Base-by-base conservation (phyloP, 2,329 filamentous ascomycete genomes). In the Hymenotorrendiella dingleyae region DNA sequence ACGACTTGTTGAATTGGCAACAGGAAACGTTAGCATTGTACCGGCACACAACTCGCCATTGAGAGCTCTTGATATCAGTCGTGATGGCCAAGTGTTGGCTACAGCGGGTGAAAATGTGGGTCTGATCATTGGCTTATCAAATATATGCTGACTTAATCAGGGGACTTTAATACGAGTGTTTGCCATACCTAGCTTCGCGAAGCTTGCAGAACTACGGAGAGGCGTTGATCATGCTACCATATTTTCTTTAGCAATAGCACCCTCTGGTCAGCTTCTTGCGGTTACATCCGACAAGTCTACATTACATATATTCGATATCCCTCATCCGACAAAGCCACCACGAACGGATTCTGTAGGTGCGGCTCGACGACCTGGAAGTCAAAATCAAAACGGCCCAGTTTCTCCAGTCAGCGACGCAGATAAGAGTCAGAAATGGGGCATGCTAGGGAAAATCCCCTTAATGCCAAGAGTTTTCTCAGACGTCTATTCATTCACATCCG, bases 231-330 rank as follows among this genome's bases (percentile, higher is more conserved):
- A 81, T 26, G 90, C 93, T 12, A 80, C 81, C 41, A 85, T 97
- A 53, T 95, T 86, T 66, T 91, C 86, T 2, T 72, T 98, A 9
- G 83, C 84, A 9, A 93, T 98, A 62, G 94, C 86, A 16, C 90
- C 90, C 0, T 82, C 82, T 1, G 86, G 84, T 39, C 78, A 74
- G 32, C 76, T 89, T 59, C 74, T 97, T 9, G 93, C 93, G 20
- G 91, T 89, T 48, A 97, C 91, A 1, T 96, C 90, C 1, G 93
- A 98, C 70, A 98, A 97, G 66, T 90, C 87, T 5, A 98, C 90
- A 0, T 72, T 98, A 9, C 93, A 98, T 64, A 76, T 98, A 27
- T 98, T 96, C 60, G 89, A 97, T 58, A 73, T 96, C 1, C 83
- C 84, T 4, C 74, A 76, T 46, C 67, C 71, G 7, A 70, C 68